Percentiles rank a stretch among this genome's conserved stretches.
phyloP scores from a whole-genome alignment of 306 rosid genomes.

The Quercus ilex region DNA sequence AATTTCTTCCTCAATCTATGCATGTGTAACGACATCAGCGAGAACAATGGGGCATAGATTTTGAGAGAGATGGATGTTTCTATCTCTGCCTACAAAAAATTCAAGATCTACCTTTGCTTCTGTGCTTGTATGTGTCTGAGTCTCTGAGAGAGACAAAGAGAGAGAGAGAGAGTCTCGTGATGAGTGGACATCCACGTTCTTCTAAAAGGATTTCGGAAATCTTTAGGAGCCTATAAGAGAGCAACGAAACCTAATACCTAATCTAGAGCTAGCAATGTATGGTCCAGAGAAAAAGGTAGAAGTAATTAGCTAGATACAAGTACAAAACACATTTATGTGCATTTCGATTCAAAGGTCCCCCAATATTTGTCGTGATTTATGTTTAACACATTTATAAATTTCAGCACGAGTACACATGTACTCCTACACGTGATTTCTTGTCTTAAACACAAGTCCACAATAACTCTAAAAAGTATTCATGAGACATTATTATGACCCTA shows the following conservation, averaged over 20 bases:
- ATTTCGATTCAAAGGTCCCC: slow-evolving; percentile 28
- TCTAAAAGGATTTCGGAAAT: slow-evolving; percentile 26
- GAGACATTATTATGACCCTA: slow-evolving; percentile 2
- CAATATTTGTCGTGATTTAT: slow-evolving; percentile 13
- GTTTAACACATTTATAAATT: slow-evolving; percentile 6
- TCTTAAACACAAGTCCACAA: slow-evolving; percentile 5
- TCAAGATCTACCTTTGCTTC: no score
- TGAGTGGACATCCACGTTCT: slow-evolving; percentile 22
- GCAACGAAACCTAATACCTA: slow-evolving; percentile 23
- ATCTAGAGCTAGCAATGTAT: slow-evolving; percentile 15
- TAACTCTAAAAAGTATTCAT: slow-evolving; percentile 12
- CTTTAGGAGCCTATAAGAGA: slow-evolving; percentile 25
- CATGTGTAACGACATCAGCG: no score
- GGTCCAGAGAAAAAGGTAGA: slow-evolving; percentile 16
- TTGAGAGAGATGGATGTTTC: no score
- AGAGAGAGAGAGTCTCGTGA: neutral
- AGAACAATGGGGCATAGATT: no score
- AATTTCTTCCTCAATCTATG: no score
- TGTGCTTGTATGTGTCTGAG: no score
- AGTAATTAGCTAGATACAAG: slow-evolving; percentile 11
- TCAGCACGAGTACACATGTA: slow-evolving; percentile 9
- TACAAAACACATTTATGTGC: slow-evolving; percentile 21
- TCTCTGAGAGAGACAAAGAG: neutral
- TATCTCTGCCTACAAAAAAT: no score
- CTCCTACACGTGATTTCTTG: slow-evolving; percentile 1